Evolutionary conservation across 495 filamentous ascomycete species (phyloP).

Genomic region (Penicillium steckii): DNA sequence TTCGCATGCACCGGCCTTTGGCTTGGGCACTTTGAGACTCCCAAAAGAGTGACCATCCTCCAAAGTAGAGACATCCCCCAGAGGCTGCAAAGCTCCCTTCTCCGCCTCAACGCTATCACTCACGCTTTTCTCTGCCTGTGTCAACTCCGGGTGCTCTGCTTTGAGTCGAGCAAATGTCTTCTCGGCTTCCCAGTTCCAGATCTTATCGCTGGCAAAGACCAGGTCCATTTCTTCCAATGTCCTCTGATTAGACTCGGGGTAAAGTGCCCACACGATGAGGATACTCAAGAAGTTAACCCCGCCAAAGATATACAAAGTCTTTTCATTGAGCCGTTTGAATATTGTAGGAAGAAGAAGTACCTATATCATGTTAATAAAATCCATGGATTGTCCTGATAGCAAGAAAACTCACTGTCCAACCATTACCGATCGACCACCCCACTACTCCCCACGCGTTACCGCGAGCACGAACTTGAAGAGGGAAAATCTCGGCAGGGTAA

Average conservation of each 20-base stretch:
- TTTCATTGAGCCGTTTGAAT: constrained; percentile 26
- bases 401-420: constrained; percentile 1
- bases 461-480: constrained; percentile 57
- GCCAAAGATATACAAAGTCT: constrained; percentile 40
- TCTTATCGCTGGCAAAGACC: constrained; percentile 28
- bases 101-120: no score
- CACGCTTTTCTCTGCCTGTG: no score
- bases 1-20: no score
- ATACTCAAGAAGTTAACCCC: constrained; percentile 41
- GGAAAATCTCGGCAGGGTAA: constrained; percentile 66
- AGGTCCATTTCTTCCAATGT: constrained; percentile 44
- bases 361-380: constrained; percentile 1
- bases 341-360: constrained; percentile 32
- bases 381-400: background rate
- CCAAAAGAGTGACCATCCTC: no score
- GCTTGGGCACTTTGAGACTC: no score
- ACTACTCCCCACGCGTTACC: constrained; percentile 66
- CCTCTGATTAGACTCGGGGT: constrained; percentile 39
- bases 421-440: constrained; percentile 32
- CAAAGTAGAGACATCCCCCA: no score
- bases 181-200: constrained; percentile 9
- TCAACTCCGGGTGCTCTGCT: no score
- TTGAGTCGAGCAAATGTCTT: no score
- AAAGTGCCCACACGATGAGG: constrained; percentile 27
- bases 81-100: no score